These are phyloP conservation scores for Verticillium zaregamsianum DNA, from an alignment of 2,329 filamentous ascomycete species.

Conservation along the genomic window DNA sequence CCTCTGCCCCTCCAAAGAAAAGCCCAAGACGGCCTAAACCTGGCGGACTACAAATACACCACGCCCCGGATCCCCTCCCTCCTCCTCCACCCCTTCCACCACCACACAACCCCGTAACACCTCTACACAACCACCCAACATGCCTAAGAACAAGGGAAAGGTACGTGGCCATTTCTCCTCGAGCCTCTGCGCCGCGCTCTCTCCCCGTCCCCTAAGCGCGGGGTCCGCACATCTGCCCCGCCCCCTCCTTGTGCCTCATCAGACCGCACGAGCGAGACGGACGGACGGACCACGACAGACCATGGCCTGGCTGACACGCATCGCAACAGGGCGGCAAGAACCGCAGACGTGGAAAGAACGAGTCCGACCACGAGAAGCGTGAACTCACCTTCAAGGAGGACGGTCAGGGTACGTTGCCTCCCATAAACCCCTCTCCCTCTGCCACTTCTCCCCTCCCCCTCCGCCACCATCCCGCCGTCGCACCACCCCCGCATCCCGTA, in stretches of 20 bases:
- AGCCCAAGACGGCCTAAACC: neutral
- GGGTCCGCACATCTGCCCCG: slow-evolving; percentile 14
- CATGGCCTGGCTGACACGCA: slow-evolving; percentile 1
- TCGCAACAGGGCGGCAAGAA: slow-evolving; percentile 89
- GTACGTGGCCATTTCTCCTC: slow-evolving; percentile 44
- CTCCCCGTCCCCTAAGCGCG: slow-evolving; percentile 1
- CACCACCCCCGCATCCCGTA: no score
- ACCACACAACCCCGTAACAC: slow-evolving; percentile 4
- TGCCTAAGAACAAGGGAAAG: slow-evolving; percentile 99
- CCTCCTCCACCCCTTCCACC: neutral
- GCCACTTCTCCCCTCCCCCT: neutral
- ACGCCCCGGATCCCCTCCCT: slow-evolving; percentile 2
- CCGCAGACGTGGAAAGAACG: slow-evolving; percentile 96
- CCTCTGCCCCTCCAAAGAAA: neutral
- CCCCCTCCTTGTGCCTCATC: slow-evolving; percentile 7
- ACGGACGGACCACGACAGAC: no score
- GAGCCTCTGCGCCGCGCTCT: slow-evolving; percentile 1
- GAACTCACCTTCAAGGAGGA: slow-evolving; percentile 99
- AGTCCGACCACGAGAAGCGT: slow-evolving; percentile 98
- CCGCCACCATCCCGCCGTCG: neutral
- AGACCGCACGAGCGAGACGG: neutral
- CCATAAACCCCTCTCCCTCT: neutral
- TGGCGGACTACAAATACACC: slow-evolving; percentile 4
- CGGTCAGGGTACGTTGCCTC: slow-evolving; percentile 63
- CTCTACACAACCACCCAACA: slow-evolving; percentile 40